These are phyloP conservation scores for Plasmodium vivax DNA, from an alignment of 169 alveolate species.

Conservation along the genomic window DNA sequence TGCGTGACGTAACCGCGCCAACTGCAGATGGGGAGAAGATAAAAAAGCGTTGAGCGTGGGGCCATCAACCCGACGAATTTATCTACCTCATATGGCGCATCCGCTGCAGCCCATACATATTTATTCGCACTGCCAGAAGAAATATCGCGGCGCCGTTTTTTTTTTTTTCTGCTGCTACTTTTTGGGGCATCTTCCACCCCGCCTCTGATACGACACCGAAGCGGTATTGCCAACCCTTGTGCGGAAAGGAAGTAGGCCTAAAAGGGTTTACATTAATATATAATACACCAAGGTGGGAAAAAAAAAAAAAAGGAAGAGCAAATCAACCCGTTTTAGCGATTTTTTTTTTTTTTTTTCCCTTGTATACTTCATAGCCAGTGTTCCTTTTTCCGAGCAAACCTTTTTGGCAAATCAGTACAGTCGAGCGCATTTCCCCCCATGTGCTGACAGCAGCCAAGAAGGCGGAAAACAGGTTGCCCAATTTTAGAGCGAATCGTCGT, in stretches of 20 bases:
- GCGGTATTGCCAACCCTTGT: neutral
- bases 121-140: neutral
- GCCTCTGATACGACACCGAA: neutral
- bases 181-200: neutral
- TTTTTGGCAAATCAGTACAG: neutral
- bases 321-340: neutral
- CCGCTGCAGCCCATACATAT: neutral
- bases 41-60: neutral
- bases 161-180: neutral
- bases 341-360: too few relatives aligned
- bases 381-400: neutral
- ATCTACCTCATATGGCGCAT: neutral
- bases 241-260: neutral
- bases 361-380: neutral
- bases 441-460: neutral
- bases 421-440: neutral
- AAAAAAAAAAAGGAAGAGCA: neutral
- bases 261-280: neutral
- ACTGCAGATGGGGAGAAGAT: neutral
- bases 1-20: neutral
- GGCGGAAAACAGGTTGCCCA: neutral
- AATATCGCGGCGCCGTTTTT: neutral
- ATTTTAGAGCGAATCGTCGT: neutral
- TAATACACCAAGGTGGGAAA: neutral
- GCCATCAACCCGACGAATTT: neutral